Evolutionary conservation across 805 yeast genomes (phyloP).

Genomic region (Priceomyces castillae): DNA sequence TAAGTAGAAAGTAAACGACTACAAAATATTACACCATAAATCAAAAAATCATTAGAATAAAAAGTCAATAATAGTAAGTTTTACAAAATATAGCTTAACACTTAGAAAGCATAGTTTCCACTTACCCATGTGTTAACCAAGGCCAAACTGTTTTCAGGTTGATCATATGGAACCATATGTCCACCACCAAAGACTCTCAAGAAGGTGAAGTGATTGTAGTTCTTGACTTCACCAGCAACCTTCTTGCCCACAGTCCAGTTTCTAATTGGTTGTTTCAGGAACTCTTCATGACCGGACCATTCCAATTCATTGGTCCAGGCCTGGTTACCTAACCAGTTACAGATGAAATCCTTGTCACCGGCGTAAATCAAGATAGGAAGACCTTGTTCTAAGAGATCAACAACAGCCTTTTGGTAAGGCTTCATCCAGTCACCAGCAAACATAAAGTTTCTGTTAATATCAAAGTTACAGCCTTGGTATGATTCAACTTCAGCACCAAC

Average conservation of each 20-base stretch:
- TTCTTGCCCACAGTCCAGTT: slow-evolving; percentile 42
- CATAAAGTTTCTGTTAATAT: slow-evolving; percentile 74
- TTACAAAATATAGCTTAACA: not conserved
- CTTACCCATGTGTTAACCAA: slow-evolving; percentile 84
- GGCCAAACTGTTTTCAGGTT: slow-evolving; percentile 71
- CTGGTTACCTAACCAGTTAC: slow-evolving; percentile 89
- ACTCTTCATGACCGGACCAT: slow-evolving; percentile 59
- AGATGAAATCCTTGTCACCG: slow-evolving; percentile 91
- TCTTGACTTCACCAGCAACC: slow-evolving; percentile 71
- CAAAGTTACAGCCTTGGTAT: slow-evolving; percentile 74
- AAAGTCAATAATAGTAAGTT: not conserved
- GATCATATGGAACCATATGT: slow-evolving; percentile 93
- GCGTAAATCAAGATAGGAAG: slow-evolving; percentile 85
- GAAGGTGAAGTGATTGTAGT: slow-evolving; percentile 70
- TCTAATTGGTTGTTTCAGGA: slow-evolving; percentile 38
- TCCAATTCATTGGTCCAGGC: slow-evolving; percentile 73
- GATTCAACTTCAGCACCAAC: slow-evolving; percentile 87
- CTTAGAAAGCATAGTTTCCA: slow-evolving; percentile 50
- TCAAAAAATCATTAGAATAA: too few relatives aligned
- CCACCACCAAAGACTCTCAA: slow-evolving; percentile 87
- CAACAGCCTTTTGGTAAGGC: slow-evolving; percentile 63
- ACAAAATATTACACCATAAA: too few relatives aligned
- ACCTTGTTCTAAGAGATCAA: slow-evolving; percentile 61
- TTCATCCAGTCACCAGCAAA: slow-evolving; percentile 91
- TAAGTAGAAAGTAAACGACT: too few relatives aligned